Percentiles rank a stretch among this genome's conserved stretches.
Evolutionary conservation across 805 yeast genomes (phyloP).

Genomic region (Deakozyma indianensis): DNA sequence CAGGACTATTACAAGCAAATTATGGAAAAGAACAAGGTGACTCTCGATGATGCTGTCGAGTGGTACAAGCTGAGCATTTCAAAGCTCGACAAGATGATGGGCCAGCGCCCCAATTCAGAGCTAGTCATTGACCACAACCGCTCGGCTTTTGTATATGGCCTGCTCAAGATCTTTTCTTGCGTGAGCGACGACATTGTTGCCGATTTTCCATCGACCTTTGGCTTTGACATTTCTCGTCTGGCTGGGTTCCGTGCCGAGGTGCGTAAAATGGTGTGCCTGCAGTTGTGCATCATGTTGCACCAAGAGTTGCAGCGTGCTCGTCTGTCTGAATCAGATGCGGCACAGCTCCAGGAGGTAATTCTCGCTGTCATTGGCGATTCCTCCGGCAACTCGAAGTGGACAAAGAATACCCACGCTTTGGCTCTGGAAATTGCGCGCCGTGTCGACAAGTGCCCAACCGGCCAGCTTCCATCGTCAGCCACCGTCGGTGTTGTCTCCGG

Average conservation of each 20-base stretch:
- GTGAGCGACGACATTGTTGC: conserved; percentile 50
- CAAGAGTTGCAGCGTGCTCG: conserved; percentile 41
- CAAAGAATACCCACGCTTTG: conserved; percentile 60
- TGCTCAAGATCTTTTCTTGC: conserved; percentile 51
- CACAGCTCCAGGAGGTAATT: conserved; percentile 51
- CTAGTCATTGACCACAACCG: conserved; percentile 9
- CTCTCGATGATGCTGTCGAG: conserved; percentile 41
- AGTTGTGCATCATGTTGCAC: conserved; percentile 57
- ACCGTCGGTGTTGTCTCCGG: conserved; percentile 48
- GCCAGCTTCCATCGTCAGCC: conserved; percentile 24
- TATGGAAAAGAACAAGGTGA: conserved; percentile 36
- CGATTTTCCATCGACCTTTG: conserved; percentile 70
- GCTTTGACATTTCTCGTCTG: conserved; percentile 72
- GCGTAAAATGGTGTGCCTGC: conserved; percentile 68
- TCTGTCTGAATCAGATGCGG: conserved; percentile 17
- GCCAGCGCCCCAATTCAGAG: background rate
- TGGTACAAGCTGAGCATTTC: conserved; percentile 42
- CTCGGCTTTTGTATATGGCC: conserved; percentile 12
- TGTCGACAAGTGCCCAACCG: conserved; percentile 8
- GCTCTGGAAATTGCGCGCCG: conserved; percentile 49
- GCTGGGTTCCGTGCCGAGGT: conserved; percentile 72
- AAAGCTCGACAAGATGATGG: conserved; percentile 2
- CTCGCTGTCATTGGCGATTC: conserved; percentile 72
- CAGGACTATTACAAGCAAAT: conserved; percentile 52
- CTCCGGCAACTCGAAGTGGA: conserved; percentile 83